These are phyloP conservation scores for Cornus controversa DNA, from an alignment of 148 eudicot species.

Conservation along the genomic window DNA sequence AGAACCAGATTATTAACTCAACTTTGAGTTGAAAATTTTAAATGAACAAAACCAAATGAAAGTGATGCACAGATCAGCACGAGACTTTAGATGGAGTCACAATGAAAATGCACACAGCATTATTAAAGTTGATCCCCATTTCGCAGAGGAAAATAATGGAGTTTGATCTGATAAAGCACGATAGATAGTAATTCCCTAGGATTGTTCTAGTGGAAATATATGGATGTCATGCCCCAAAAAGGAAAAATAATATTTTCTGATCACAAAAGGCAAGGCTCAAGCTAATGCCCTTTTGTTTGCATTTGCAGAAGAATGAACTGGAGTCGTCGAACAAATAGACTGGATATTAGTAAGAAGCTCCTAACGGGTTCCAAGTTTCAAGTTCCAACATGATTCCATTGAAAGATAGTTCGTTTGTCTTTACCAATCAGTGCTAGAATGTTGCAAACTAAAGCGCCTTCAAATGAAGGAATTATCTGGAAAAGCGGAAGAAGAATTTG, in stretches of 20 bases:
- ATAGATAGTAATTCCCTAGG: background rate
- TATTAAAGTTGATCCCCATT: background rate
- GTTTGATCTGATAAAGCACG: background rate
- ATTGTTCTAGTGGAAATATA: background rate
- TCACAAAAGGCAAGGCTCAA: background rate
- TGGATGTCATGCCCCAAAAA: background rate
- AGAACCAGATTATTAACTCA: too few relatives aligned
- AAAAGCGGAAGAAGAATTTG: background rate
- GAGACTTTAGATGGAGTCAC: background rate
- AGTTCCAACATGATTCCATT: slow-evolving; percentile 13
- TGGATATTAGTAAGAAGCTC: slow-evolving; percentile 6
- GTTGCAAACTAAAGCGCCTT: background rate
- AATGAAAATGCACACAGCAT: background rate
- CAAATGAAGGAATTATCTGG: background rate
- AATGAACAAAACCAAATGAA: background rate
- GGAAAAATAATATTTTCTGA: background rate
- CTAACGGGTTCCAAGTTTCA: background rate
- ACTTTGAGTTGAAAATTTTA: background rate
- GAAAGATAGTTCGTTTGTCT: slow-evolving; percentile 28
- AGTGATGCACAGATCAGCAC: background rate
- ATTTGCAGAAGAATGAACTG: slow-evolving; percentile 26
- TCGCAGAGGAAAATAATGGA: background rate
- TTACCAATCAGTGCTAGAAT: slow-evolving; percentile 13
- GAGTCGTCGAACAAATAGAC: background rate
- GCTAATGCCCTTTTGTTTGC: slow-evolving; percentile 21